Evolutionary conservation across 176 grass and related monocot genomes (phyloP), one percentile per base, ranked within the genome.

Genomic region (Microstegium vimineum): DNA sequence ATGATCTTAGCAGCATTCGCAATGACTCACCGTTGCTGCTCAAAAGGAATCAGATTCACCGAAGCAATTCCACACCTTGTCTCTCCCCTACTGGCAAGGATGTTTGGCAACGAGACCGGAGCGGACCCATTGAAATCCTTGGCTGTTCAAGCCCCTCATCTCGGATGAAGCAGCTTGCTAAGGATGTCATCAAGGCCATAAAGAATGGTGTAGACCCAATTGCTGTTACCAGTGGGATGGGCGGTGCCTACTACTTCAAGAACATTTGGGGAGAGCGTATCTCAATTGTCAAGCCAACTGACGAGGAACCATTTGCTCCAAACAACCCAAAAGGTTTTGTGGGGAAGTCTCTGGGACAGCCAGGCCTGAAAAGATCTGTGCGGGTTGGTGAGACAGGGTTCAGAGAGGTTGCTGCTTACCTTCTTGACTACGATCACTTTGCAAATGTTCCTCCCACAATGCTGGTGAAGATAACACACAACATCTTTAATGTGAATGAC

Each of bases 321-420:
- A 98, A 98, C 63, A 95, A 98, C 64, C 96, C 96, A 20, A 98
- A 98, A 82, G 96, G 96, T 31, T 95, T 95, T 88, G 86, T 91
- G 14, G 92, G 96, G 10, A 98, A 85, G 69, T 22, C 89, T 9
- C 80, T 98, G 80, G 96, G 96, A 25, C 89, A 93, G 57, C 96
- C 96, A 75, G 96, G 96, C 38, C 89, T 98, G 32, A 95, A 98
- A 88, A 89, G 89, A 46, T 98, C 96, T 56, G 96, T 95, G 72
- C 89, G 89, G 8, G 90, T 98, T 77, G 96, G 93, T 69, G 95
- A 98, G 76, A 98, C 95, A 36, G 95, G 95, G 10, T 91, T 94
- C 41, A 83, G 96, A 73, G 96, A 98, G 86, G 93, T 91, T 64
- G 96, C 93, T 34, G 96, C 96, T 20, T 93, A 93, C 62, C 92